Conservation (phyloP, 805 yeast genomes). For the Candida boleticola region DNA sequence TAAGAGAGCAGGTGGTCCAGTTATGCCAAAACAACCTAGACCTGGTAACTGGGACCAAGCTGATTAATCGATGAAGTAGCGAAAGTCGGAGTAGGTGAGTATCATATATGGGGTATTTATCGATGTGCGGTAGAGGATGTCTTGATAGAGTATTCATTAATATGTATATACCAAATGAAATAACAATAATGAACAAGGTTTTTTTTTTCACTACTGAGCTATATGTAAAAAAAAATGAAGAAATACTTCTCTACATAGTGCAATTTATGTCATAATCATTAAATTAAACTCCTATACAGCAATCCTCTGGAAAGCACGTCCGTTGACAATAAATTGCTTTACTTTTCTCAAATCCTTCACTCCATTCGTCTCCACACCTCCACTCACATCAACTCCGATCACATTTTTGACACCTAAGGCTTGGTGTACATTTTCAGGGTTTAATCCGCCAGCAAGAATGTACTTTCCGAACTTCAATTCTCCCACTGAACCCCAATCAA, state of each 20-base stretch:
- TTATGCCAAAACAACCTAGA: constrained; percentile 76
- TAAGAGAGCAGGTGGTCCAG: constrained; percentile 98
- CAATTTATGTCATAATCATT: no score
- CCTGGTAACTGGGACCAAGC: constrained; percentile 97
- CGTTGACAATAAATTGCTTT: constrained; percentile 52
- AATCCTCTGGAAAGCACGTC: not conserved
- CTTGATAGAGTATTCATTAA: constrained; percentile 1
- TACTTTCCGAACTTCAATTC: constrained; percentile 44
- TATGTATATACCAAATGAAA: constrained; percentile 1
- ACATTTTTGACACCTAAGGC: constrained; percentile 59
- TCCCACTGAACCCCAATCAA: constrained; percentile 59
- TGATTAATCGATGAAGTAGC: constrained; percentile 44
- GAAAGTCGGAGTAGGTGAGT: no score
- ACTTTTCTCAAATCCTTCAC: constrained; percentile 69
- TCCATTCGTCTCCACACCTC: constrained; percentile 87
- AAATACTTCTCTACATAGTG: no score
- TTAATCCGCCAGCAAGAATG: constrained; percentile 88
- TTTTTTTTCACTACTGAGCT: not conserved
- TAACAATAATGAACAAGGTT: not conserved
- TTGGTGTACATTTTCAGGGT: constrained; percentile 62
- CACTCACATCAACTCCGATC: constrained; percentile 91
- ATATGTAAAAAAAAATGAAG: no score
- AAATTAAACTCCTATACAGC: not conserved
- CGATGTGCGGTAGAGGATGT: not conserved
- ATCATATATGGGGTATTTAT: no score